A percentile compares a stretch with the other conserved stretches of the same genome.
These are phyloP conservation scores for Zymoseptoria passerinii DNA, from an alignment of 2,329 filamentous ascomycete genomes.

Conservation along the genomic window DNA sequence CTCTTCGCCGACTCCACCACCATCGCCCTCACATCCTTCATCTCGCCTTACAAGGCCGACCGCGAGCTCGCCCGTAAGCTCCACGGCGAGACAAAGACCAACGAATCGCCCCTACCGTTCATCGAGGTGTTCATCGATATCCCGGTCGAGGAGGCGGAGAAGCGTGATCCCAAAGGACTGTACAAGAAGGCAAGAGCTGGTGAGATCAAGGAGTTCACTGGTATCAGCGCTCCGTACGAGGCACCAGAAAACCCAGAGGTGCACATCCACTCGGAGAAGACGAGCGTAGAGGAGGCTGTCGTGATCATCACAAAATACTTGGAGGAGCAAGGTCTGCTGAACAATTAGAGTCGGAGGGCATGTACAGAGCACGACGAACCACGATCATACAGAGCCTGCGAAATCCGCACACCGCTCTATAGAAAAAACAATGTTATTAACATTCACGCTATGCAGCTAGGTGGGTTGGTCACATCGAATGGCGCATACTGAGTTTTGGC, in stretches of 20 bases:
- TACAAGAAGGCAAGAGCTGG: conserved; percentile 95
- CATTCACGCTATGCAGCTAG: neutral
- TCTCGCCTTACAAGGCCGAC: conserved; percentile 87
- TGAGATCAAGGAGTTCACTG: conserved; percentile 95
- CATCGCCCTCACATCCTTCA: conserved; percentile 90
- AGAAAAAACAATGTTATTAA: neutral
- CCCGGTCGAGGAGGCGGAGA: conserved; percentile 81
- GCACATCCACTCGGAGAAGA: conserved; percentile 72
- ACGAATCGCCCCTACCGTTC: conserved; percentile 65
- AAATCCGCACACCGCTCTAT: neutral
- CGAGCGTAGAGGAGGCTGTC: conserved; percentile 81
- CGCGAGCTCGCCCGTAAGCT: conserved; percentile 72
- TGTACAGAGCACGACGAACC: neutral
- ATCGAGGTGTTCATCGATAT: conserved; percentile 93
- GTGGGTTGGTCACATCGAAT: neutral
- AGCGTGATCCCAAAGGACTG: conserved; percentile 91
- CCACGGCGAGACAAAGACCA: conserved; percentile 54
- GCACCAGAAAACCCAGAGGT: conserved; percentile 79
- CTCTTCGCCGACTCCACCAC: conserved; percentile 87
- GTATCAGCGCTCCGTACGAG: conserved; percentile 92
- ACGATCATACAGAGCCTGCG: neutral
- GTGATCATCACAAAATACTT: conserved; percentile 74
- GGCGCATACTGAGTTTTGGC: neutral
- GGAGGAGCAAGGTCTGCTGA: conserved; percentile 50
- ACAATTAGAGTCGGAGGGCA: conserved; percentile 3